Conservation (phyloP, 495 filamentous ascomycete species). For the Immersiella caudata region DNA sequence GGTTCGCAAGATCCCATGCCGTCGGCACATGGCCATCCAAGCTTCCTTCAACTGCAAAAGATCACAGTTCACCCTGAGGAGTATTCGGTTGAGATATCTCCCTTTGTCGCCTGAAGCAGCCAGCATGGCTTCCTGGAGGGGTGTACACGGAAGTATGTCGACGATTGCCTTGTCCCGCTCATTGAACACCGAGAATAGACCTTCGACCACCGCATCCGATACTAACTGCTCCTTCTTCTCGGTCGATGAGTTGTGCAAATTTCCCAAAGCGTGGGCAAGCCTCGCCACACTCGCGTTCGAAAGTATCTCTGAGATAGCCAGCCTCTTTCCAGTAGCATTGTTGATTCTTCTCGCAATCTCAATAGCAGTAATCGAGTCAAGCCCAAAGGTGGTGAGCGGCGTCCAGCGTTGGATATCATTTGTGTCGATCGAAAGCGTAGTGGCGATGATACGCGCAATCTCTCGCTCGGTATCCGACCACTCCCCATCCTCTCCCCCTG, state of each 20-base stretch:
- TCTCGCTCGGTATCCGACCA: constrained; percentile 55
- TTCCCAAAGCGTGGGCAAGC: constrained; percentile 47
- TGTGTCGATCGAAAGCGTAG: constrained; percentile 49
- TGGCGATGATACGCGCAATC: constrained; percentile 49
- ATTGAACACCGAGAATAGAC: constrained; percentile 38
- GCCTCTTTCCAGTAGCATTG: constrained; percentile 40
- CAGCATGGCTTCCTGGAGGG: constrained; percentile 81
- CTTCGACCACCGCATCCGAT: constrained; percentile 2
- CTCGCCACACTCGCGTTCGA: constrained; percentile 60
- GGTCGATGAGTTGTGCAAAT: not conserved
- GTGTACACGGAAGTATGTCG: constrained; percentile 73
- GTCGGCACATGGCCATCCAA: constrained; percentile 54
- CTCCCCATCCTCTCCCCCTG: constrained; percentile 45
- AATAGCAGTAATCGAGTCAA: constrained; percentile 85
- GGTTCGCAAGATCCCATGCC: constrained; percentile 68
- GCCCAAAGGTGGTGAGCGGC: constrained; percentile 56
- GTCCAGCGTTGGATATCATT: constrained; percentile 60
- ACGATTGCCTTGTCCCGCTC: constrained; percentile 44
- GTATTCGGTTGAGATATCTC: constrained; percentile 49
- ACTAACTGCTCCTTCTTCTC: not conserved
- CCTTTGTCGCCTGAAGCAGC: constrained; percentile 47
- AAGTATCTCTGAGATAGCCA: constrained; percentile 66
- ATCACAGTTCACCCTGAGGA: constrained; percentile 39
- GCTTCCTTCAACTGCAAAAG: constrained; percentile 35
- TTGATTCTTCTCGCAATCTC: constrained; percentile 58